Conservation (phyloP, 83 land plant species). For the Picea abies region DNA sequence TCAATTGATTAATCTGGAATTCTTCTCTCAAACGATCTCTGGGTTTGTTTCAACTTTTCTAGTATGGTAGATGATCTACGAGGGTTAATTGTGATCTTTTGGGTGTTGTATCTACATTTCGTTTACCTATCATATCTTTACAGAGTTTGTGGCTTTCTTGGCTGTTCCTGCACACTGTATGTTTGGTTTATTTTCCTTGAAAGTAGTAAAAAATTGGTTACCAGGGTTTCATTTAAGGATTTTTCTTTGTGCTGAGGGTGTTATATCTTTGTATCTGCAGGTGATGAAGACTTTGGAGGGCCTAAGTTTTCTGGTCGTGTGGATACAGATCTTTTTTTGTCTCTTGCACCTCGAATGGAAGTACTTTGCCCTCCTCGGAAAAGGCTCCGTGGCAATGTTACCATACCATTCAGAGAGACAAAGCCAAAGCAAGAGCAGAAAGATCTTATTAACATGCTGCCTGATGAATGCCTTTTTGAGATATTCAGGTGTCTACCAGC, state of each 20-base stretch:
- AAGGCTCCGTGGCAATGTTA: slow-evolving; percentile 41
- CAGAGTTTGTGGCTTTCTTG: background rate
- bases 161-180: background rate
- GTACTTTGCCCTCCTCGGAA: slow-evolving; percentile 48
- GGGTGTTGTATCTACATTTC: background rate
- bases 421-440: slow-evolving; percentile 22
- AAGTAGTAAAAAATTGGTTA: background rate
- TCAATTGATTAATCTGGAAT: too few relatives aligned
- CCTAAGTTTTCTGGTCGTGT: background rate
- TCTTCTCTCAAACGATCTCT: background rate
- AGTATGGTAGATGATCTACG: background rate
- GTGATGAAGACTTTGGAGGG: slow-evolving; percentile 17
- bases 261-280: slow-evolving; percentile 7
- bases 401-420: slow-evolving; percentile 24
- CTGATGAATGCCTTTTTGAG: slow-evolving; percentile 86
- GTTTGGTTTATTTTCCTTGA: background rate
- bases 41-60: slow-evolving; percentile 1
- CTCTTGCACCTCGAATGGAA: slow-evolving; percentile 27
- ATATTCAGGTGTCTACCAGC: slow-evolving; percentile 72
- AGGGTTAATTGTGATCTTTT: background rate
- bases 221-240: background rate
- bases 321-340: slow-evolving; percentile 6
- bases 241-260: background rate
- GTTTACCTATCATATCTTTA: background rate
- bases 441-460: slow-evolving; percentile 64